Evolutionary conservation across 768 basidiomycete genomes (phyloP).

Genomic region (Amanita phalloides): DNA sequence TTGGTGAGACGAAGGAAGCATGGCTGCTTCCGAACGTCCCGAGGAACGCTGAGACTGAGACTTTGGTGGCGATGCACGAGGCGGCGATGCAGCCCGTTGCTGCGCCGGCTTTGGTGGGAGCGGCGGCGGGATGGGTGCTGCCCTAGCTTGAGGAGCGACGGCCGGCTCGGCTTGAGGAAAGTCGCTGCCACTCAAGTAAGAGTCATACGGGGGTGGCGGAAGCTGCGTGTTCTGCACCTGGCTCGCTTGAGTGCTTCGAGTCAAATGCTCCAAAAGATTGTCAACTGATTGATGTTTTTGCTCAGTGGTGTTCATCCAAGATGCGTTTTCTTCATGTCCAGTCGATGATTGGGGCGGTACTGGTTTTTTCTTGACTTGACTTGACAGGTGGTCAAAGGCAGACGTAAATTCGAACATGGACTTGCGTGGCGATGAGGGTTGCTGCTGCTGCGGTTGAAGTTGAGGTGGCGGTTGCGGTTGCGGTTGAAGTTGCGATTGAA

Average conservation of each 20-base stretch:
- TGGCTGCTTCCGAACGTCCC: constrained; percentile 36
- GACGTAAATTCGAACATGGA: constrained; percentile 83
- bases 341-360: constrained; percentile 38
- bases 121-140: constrained; percentile 37
- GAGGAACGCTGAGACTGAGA: constrained; percentile 38
- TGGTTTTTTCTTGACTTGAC: constrained; percentile 58
- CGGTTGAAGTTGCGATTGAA: not conserved
- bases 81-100: constrained; percentile 36
- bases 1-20: not conserved
- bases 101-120: constrained; percentile 49
- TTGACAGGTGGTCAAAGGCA: constrained; percentile 69
- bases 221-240: constrained; percentile 13
- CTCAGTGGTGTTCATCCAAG: constrained; percentile 43
- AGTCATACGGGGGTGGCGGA: constrained; percentile 30
- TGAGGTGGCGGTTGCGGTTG: not conserved
- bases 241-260: constrained; percentile 33
- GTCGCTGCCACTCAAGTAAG: constrained; percentile 32
- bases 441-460: constrained; percentile 21
- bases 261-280: constrained; percentile 67
- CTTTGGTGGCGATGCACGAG: constrained; percentile 60
- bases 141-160: constrained; percentile 25
- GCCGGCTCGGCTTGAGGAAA: constrained; percentile 31
- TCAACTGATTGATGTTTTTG: constrained; percentile 80
- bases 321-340: constrained; percentile 42
- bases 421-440: constrained; percentile 61